Percentiles rank a stretch among this genome's conserved stretches.
phyloP scores from a whole-genome alignment of 78 protist species.

The Diacronema lutheri region DNA sequence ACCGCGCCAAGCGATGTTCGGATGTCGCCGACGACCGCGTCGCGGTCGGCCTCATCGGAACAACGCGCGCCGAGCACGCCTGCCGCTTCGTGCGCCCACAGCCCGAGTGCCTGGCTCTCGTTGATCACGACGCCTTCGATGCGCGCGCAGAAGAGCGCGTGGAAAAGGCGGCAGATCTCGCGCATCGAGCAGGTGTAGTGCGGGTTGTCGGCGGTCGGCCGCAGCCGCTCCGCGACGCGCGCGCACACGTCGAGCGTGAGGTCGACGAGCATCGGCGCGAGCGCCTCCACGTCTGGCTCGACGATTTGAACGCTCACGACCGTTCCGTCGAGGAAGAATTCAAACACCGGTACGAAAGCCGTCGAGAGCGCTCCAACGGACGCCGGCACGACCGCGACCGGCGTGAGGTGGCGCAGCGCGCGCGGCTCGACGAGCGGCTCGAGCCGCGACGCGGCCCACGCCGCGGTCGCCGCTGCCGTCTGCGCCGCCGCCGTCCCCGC shows the following conservation, averaged over 20 bases:
- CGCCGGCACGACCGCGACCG: constrained; percentile 75
- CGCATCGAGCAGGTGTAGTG: constrained; percentile 89
- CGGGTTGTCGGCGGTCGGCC: constrained; percentile 82
- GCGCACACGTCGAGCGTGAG: constrained; percentile 68
- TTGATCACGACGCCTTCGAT: constrained; percentile 21
- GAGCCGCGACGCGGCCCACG: constrained; percentile 82
- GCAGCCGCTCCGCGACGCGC: constrained; percentile 51
- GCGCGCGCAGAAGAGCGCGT: constrained; percentile 55
- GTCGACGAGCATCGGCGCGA: constrained; percentile 35
- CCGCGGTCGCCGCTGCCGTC: too few species aligned
- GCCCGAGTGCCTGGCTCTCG: constrained; percentile 19
- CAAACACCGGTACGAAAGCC: constrained; percentile 59
- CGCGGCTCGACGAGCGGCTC: constrained; percentile 80
- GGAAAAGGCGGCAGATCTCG: constrained; percentile 70
- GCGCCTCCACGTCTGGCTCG: not conserved
- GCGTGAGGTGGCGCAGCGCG: constrained; percentile 71
- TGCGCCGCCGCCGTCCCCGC: too few species aligned
- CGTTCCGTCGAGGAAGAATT: constrained; percentile 57
- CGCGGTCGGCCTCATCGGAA: constrained; percentile 32
- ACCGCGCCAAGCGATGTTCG: not conserved
- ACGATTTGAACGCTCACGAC: constrained; percentile 13
- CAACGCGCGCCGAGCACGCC: constrained; percentile 79
- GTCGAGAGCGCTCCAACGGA: constrained; percentile 42
- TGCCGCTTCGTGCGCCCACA: constrained; percentile 81
- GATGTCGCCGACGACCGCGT: constrained; percentile 27